Base-by-base conservation (phyloP, 208 protist species). In the Phytomonas francai region DNA sequence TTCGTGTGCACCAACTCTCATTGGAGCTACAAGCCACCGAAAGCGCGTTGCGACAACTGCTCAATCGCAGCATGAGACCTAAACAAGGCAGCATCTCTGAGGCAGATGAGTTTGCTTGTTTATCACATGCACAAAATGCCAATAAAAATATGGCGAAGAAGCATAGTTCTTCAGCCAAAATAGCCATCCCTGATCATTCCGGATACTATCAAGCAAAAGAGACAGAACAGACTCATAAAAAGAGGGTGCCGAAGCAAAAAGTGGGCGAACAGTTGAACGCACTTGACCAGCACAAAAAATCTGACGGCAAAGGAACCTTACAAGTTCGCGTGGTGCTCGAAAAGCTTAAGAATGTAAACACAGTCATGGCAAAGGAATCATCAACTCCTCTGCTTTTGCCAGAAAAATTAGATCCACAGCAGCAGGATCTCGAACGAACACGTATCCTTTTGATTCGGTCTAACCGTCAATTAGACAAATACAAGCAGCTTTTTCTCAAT, bases 1-100 rank as follows among this genome's bases (percentile, higher is more conserved):
- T 54, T 54, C 45, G 45, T 54, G 45, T 54, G 45, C 45, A 22
- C 19, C 45, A 54, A 54, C 45, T 54, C 19, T 54, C 45, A 54
- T 25, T 54, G 45, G 45, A 54, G 25, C 19, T 54, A 54, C 45
- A 54, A 22, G 45, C 45, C 6, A 54, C 45, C 8, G 45, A 54
- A 54, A 54, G 45, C 25, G 45, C 0, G 19, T 22, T 54, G 25
- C 45, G 45, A 54, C 19, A 54, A 19, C 19, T 54, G 45, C 45
- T 54, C 6, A 25, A 54, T 54, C 19, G 45, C 45, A 54, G 19
- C 19, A 9, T 22, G 16, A 54, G 8, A 4, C 19, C 45, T 7
- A 25, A 7, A 22, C 19, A 25, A 12, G 5, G 6, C 45, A 54
- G 25, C 19, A 25, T 19, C 19, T 54, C 19, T 25, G 19, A 5